These are phyloP conservation scores for Globisporangium uncinulatum DNA, from an alignment of 352 stramenopile genomes.

Conservation along the genomic window DNA sequence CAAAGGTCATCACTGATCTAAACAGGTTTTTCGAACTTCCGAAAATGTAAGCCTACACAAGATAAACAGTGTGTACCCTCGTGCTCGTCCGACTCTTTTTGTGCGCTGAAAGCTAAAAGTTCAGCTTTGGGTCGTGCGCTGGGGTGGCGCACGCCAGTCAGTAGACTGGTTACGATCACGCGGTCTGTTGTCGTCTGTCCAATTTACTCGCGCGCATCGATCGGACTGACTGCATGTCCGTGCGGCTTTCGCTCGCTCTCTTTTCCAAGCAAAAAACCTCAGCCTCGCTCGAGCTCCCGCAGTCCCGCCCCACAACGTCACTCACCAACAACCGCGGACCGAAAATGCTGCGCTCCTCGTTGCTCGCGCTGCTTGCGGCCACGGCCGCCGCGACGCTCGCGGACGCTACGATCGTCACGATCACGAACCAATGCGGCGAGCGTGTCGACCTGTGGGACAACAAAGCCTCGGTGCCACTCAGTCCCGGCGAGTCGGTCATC, in stretches of 20 bases:
- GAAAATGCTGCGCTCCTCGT: background rate
- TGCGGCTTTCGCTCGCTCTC: background rate
- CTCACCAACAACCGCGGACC: background rate
- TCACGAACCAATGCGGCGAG: slow-evolving; percentile 16
- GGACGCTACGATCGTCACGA: slow-evolving; percentile 9
- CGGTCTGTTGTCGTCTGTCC: too few relatives aligned
- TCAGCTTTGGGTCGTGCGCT: too few relatives aligned
- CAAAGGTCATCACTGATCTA: too few relatives aligned
- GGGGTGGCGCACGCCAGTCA: too few relatives aligned
- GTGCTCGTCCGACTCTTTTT: too few relatives aligned
- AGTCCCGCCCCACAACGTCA: background rate
- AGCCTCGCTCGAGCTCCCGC: background rate
- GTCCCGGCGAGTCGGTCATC: background rate
- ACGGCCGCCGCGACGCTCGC: background rate
- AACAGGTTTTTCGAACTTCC: too few relatives aligned
- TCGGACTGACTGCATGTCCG: too few relatives aligned
- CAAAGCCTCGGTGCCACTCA: background rate
- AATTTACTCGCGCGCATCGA: too few relatives aligned
- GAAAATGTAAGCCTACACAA: too few relatives aligned
- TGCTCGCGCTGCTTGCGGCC: background rate
- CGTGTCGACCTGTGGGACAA: slow-evolving; percentile 20
- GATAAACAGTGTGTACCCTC: too few relatives aligned
- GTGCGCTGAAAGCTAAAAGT: too few relatives aligned
- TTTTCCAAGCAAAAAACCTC: background rate
- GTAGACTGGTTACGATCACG: too few relatives aligned